Conservation (phyloP, 305 asterid species). For the Fraxinus nigra region DNA sequence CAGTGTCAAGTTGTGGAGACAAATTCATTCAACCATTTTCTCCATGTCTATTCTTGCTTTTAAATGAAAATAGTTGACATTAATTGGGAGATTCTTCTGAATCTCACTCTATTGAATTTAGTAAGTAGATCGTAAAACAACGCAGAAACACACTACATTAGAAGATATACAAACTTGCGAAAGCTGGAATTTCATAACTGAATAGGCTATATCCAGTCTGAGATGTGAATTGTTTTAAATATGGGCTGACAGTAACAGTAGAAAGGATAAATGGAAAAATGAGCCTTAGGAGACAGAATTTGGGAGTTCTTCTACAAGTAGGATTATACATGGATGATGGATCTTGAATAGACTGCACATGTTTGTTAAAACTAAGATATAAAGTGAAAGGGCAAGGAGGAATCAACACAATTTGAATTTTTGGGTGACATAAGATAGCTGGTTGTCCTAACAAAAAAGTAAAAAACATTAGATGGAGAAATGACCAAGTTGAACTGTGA, state of each 20-base stretch:
- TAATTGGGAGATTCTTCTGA: background rate
- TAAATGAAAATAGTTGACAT: background rate
- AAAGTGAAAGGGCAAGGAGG: background rate
- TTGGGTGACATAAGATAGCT: background rate
- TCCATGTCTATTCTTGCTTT: background rate
- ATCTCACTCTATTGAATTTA: background rate
- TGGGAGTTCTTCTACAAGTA: background rate
- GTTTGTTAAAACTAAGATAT: background rate
- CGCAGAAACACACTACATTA: background rate
- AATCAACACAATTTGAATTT: background rate
- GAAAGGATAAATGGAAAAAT: background rate
- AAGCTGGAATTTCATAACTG: background rate
- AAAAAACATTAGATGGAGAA: background rate
- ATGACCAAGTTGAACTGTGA: background rate
- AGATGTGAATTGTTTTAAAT: background rate
- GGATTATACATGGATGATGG: background rate
- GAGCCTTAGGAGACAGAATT: background rate
- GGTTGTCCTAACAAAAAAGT: background rate
- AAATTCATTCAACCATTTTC: background rate
- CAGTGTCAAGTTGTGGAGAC: background rate
- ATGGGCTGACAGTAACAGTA: background rate
- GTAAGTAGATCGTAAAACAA: background rate
- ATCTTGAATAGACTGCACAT: background rate
- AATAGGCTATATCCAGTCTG: background rate
- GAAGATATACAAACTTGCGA: background rate